These are phyloP conservation scores for Camillea tinctor DNA, from an alignment of 2,329 filamentous ascomycete genomes.

Conservation along the genomic window DNA sequence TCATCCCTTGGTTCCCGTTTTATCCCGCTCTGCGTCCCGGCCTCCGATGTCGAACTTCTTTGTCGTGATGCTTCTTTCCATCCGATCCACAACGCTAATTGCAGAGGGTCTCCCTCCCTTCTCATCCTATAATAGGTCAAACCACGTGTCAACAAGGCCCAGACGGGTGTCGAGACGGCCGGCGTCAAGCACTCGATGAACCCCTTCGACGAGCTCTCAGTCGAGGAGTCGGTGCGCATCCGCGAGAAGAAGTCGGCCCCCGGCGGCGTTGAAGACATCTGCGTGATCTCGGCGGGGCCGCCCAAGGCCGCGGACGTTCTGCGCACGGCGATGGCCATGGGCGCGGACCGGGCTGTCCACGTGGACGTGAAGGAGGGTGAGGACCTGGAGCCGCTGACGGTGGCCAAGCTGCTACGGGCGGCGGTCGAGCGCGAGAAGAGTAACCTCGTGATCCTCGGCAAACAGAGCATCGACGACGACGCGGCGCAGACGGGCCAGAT, in stretches of 20 bases:
- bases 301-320: constrained; percentile 84
- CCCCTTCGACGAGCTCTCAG: constrained; percentile 96
- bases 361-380: constrained; percentile 75
- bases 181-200: constrained; percentile 98
- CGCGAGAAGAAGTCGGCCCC: constrained; percentile 78
- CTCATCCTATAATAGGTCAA: constrained; percentile 52
- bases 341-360: constrained; percentile 87
- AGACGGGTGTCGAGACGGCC: constrained; percentile 85
- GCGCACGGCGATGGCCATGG: constrained; percentile 98
- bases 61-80: neutral
- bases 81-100: neutral
- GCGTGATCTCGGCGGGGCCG: constrained; percentile 84
- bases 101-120: neutral
- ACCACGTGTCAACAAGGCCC: constrained; percentile 66
- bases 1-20: neutral
- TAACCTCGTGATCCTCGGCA: constrained; percentile 91
- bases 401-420: constrained; percentile 83
- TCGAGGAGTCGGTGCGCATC: constrained; percentile 93
- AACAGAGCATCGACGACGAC: constrained; percentile 98
- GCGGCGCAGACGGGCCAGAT: constrained; percentile 96
- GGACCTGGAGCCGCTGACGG: constrained; percentile 82
- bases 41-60: neutral
- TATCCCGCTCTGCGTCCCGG: neutral
- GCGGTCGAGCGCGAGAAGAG: constrained; percentile 81
- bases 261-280: constrained; percentile 83